phyloP scores from a whole-genome alignment of 2,329 filamentous ascomycete genomes.

The Xylariales sp. region DNA sequence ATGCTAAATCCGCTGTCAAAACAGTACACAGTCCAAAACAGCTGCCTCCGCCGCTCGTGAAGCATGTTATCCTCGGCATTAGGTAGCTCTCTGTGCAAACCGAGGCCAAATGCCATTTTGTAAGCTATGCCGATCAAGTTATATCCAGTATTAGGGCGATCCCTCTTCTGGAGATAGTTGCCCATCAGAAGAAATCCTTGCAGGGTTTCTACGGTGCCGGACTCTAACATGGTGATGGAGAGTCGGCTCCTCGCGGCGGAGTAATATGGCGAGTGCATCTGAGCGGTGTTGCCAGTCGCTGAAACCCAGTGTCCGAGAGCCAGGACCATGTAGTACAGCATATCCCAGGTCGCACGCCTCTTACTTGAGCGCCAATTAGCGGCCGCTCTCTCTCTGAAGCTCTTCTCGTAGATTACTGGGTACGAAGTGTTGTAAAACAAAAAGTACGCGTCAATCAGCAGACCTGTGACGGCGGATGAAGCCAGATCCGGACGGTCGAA shows the following conservation, averaged over 20 bases:
- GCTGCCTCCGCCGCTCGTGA: constrained; percentile 28
- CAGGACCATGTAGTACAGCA: constrained; percentile 27
- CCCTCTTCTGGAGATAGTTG: constrained; percentile 47
- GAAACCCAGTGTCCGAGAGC: constrained; percentile 32
- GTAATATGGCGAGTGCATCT: constrained; percentile 15
- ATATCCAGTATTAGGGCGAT: constrained; percentile 47
- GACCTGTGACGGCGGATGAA: constrained; percentile 9
- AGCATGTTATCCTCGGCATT: constrained; percentile 25
- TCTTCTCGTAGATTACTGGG: constrained; percentile 41
- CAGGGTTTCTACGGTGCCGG: constrained; percentile 38
- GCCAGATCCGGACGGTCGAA: constrained; percentile 7
- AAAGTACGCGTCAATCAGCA: constrained; percentile 37
- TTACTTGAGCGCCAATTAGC: constrained; percentile 7
- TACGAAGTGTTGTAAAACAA: constrained; percentile 38
- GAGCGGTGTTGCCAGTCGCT: constrained; percentile 10
- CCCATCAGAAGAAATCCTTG: constrained; percentile 39
- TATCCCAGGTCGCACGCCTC: constrained; percentile 12
- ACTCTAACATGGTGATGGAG: constrained; percentile 37
- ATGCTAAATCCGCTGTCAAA: constrained; percentile 44
- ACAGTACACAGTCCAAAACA: constrained; percentile 36
- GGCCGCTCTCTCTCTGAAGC: constrained; percentile 31
- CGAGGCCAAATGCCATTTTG: constrained; percentile 44
- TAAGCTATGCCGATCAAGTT: constrained; percentile 47
- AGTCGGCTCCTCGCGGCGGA: constrained; percentile 26
- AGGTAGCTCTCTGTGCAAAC: constrained; percentile 41